Evolutionary conservation across 2,329 filamentous ascomycete species (phyloP).

Genomic region (Ilyonectria robusta): DNA sequence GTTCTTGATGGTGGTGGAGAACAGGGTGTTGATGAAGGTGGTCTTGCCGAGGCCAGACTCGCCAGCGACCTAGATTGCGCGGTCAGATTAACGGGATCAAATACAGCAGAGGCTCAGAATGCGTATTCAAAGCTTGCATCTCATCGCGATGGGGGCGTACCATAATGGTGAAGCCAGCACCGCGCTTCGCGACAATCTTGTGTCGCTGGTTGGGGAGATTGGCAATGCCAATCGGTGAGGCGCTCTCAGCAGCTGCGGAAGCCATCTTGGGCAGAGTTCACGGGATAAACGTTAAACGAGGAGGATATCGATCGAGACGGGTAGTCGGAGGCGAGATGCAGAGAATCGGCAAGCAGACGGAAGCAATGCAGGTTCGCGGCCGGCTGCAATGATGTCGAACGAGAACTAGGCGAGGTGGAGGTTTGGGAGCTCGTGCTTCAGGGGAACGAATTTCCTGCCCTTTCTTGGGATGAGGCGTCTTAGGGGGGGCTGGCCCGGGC

Average conservation of each 20-base stretch:
- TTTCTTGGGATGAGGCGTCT: constrained; percentile 45
- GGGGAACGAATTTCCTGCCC: constrained; percentile 55
- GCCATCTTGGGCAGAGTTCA: constrained; percentile 62
- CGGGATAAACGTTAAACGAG: constrained; percentile 19
- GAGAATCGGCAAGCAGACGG: constrained; percentile 37
- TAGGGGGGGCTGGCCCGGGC: constrained; percentile 37
- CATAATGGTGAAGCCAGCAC: constrained; percentile 99
- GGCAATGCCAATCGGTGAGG: constrained; percentile 80
- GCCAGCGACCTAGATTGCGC: constrained; percentile 83
- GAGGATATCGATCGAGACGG: constrained; percentile 16
- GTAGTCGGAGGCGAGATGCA: constrained; percentile 27
- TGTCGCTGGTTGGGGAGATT: constrained; percentile 82
- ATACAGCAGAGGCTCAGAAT: constrained; percentile 14
- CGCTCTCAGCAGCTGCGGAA: constrained; percentile 70
- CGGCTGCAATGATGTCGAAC: constrained; percentile 47
- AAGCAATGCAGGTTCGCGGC: constrained; percentile 39
- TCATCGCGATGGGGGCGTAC: constrained; percentile 64
- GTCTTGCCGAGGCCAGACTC: constrained; percentile 99
- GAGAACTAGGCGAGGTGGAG: constrained; percentile 49
- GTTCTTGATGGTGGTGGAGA: constrained; percentile 99
- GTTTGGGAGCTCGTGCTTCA: constrained; percentile 52
- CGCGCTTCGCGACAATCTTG: constrained; percentile 85
- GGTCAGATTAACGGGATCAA: constrained; percentile 32
- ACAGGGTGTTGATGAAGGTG: constrained; percentile 99
- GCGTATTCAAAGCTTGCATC: not conserved